Conservation (phyloP, 345 rosid genomes). For the Adansonia digitata region DNA sequence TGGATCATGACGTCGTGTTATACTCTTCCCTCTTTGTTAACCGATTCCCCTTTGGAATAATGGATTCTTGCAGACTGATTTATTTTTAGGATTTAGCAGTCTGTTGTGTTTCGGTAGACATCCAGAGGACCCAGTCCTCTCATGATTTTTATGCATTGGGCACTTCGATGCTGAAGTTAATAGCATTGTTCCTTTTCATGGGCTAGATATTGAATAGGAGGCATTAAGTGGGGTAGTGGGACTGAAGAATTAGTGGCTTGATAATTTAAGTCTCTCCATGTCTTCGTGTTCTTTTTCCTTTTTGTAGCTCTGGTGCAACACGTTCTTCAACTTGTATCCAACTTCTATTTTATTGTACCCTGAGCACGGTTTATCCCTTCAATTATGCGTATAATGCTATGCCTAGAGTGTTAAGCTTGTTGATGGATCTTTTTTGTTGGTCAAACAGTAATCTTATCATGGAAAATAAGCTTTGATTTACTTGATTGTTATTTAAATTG, state of each 20-base stretch:
- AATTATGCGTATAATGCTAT: neutral
- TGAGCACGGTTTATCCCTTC: neutral
- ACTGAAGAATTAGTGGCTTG: neutral
- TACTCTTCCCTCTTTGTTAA: neutral
- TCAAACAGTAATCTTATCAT: neutral
- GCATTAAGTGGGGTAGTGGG: neutral
- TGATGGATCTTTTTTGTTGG: neutral
- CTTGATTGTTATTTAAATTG: conserved; percentile 3
- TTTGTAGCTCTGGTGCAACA: neutral
- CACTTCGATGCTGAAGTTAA: neutral
- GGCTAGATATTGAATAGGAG: neutral
- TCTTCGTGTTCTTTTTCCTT: neutral
- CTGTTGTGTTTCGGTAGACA: neutral
- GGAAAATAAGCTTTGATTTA: conserved; percentile 1
- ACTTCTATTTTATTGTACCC: neutral
- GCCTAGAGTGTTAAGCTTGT: neutral
- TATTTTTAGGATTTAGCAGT: neutral
- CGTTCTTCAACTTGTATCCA: conserved; percentile 1
- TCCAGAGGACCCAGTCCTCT: neutral
- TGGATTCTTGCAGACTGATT: neutral
- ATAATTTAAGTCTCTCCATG: neutral
- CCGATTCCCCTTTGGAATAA: neutral
- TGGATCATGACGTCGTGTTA: neutral
- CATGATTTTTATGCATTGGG: neutral
- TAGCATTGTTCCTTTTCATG: neutral